Conservation (phyloP, 306 rosid species). For the Mimosa bimucronata region DNA sequence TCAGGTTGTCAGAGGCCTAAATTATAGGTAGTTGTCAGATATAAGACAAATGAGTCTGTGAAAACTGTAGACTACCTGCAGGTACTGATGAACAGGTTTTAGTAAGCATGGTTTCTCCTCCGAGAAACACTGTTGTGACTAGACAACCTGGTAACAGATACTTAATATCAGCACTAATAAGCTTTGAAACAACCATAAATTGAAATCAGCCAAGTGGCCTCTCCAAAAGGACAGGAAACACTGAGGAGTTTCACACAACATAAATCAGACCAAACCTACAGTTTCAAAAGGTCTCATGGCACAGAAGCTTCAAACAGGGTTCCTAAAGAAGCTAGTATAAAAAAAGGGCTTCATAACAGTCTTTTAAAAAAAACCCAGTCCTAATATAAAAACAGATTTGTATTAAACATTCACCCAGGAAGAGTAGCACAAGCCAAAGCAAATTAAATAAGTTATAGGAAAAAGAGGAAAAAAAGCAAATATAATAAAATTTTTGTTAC, state of each 20-base stretch:
- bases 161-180: slow-evolving; percentile 32
- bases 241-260: not conserved
- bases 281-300: not conserved
- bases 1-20: slow-evolving; percentile 55
- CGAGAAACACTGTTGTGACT: slow-evolving; percentile 47
- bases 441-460: not conserved
- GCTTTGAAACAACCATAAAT: slow-evolving; percentile 10
- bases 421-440: not conserved
- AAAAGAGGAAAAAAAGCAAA: not conserved
- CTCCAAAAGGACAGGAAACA: slow-evolving; percentile 17
- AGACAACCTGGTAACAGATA: slow-evolving; percentile 49
- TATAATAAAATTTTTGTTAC: slow-evolving; percentile 43
- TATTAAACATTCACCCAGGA: not conserved
- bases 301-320: not conserved
- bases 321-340: not conserved
- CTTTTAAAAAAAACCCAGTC: not conserved
- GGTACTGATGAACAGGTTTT: slow-evolving; percentile 34
- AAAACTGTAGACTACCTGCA: slow-evolving; percentile 51
- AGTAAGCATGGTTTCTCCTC: slow-evolving; percentile 59
- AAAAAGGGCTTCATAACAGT: not conserved
- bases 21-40: slow-evolving; percentile 45
- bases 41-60: slow-evolving; percentile 36
- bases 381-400: not conserved
- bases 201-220: slow-evolving; percentile 13
- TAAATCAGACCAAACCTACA: not conserved